phyloP scores from a whole-genome alignment of 192 early-diverging fungal species.

The Diversispora epigaea region DNA sequence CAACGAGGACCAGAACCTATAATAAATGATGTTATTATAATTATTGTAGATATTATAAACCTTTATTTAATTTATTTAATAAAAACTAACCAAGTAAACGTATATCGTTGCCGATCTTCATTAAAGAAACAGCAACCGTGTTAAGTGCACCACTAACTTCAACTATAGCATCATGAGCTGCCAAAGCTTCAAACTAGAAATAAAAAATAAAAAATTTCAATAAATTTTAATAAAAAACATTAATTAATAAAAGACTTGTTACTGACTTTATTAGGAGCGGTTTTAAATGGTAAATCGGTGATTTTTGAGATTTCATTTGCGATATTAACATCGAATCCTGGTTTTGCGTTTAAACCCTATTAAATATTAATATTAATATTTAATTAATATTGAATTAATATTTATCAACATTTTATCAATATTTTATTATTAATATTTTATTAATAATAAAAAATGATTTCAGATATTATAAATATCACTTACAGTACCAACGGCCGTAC shows the following conservation, averaged over 20 bases:
- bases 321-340: slow-evolving; percentile 89
- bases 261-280: slow-evolving; percentile 94
- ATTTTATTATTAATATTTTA: background rate
- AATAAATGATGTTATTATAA: slow-evolving; percentile 1
- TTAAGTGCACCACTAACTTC: slow-evolving; percentile 95
- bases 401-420: background rate
- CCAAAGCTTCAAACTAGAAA: slow-evolving; percentile 90
- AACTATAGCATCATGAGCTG: slow-evolving; percentile 97
- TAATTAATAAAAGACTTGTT: background rate
- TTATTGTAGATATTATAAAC: background rate
- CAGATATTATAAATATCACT: slow-evolving; percentile 25
- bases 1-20: slow-evolving; percentile 93
- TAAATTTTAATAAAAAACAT: too few relatives aligned
- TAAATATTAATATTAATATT: too few relatives aligned
- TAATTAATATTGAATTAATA: too few relatives aligned
- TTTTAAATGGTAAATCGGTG: slow-evolving; percentile 88
- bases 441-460: background rate
- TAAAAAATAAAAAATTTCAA: slow-evolving; percentile 11
- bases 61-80: slow-evolving; percentile 2
- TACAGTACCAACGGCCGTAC: slow-evolving; percentile 93
- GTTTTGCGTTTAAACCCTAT: slow-evolving; percentile 88
- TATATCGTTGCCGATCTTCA: slow-evolving; percentile 99
- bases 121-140: slow-evolving; percentile 90
- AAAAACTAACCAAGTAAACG: slow-evolving; percentile 70
- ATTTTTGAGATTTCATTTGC: slow-evolving; percentile 84